Evolutionary conservation across 768 basidiomycete genomes (phyloP).

Genomic region (Pulveroboletus sp.): DNA sequence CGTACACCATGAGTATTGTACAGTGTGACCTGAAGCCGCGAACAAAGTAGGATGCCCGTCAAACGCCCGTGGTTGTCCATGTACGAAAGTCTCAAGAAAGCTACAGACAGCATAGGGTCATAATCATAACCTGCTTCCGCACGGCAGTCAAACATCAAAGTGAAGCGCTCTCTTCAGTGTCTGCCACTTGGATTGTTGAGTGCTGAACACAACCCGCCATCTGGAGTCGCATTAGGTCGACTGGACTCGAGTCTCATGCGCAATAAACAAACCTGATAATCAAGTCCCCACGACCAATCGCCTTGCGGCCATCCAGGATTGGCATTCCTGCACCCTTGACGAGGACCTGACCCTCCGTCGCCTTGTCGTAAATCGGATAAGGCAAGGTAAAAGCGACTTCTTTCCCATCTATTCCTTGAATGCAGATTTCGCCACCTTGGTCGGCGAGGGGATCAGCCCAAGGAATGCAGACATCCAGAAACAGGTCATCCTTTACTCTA

Average conservation of each 20-base stretch:
- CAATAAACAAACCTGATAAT: conserved; percentile 46
- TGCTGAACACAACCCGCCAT: conserved; percentile 31
- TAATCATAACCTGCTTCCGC: conserved; percentile 7
- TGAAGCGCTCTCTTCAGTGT: conserved; percentile 27
- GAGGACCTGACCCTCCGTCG: conserved; percentile 44
- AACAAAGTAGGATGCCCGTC: conserved; percentile 7
- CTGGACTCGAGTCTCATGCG: not conserved
- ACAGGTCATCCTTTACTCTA: conserved; percentile 52
- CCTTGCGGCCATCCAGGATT: conserved; percentile 45
- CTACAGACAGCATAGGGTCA: conserved; percentile 19
- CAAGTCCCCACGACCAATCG: conserved; percentile 57
- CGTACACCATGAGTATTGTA: conserved; percentile 26
- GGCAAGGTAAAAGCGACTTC: conserved; percentile 48
- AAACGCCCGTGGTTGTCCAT: conserved; percentile 15
- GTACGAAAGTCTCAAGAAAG: conserved; percentile 14
- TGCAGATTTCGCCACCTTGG: conserved; percentile 44
- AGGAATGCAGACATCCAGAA: conserved; percentile 50
- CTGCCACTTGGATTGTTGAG: conserved; percentile 31
- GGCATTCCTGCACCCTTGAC: conserved; percentile 70
- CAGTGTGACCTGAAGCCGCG: conserved; percentile 15
- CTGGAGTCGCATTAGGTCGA: conserved; percentile 11
- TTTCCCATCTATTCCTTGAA: conserved; percentile 57
- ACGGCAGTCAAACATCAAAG: conserved; percentile 20
- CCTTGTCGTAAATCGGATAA: conserved; percentile 45
- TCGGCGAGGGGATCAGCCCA: conserved; percentile 48